phyloP scores from a whole-genome alignment of 1,284 basidiomycete genomes.

The Cryptococcus sp. region DNA sequence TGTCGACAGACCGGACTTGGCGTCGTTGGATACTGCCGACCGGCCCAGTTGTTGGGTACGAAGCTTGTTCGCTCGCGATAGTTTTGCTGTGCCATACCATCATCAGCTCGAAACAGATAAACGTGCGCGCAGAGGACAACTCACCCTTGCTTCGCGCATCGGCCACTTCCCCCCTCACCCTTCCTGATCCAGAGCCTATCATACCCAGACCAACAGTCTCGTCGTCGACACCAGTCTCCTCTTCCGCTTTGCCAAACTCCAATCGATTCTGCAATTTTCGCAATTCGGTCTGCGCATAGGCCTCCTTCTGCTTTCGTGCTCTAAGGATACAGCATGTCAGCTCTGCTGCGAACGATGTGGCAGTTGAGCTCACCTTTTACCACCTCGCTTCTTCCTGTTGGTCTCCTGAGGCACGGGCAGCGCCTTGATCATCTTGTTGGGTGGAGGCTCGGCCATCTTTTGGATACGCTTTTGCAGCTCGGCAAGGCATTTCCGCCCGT shows the following conservation, averaged over 20 bases:
- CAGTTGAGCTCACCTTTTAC: slow-evolving; percentile 68
- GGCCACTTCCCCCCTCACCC: slow-evolving; percentile 79
- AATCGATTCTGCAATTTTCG: slow-evolving; percentile 96
- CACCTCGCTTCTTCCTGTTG: slow-evolving; percentile 91
- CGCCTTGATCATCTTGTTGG: slow-evolving; percentile 89
- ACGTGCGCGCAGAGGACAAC: slow-evolving; percentile 28
- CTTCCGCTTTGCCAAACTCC: slow-evolving; percentile 92
- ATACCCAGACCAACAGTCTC: slow-evolving; percentile 96
- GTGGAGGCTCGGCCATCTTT: slow-evolving; percentile 88
- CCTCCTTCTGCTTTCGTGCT: slow-evolving; percentile 94
- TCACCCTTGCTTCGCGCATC: slow-evolving; percentile 85
- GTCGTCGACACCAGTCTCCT: slow-evolving; percentile 94
- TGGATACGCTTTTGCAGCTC: slow-evolving; percentile 92
- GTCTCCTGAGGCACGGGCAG: slow-evolving; percentile 96
- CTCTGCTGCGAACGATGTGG: slow-evolving; percentile 1
- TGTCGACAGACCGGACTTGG: slow-evolving; percentile 77
- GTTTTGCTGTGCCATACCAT: slow-evolving; percentile 65
- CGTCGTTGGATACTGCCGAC: slow-evolving; percentile 61
- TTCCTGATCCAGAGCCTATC: slow-evolving; percentile 83
- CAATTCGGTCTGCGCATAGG: slow-evolving; percentile 93
- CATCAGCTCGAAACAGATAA: too few relatives aligned
- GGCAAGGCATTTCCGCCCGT: slow-evolving; percentile 75
- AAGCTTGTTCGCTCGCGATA: slow-evolving; percentile 94
- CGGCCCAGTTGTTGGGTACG: slow-evolving; percentile 79
- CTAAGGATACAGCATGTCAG: slow-evolving; percentile 53